phyloP scores from a whole-genome alignment of 192 early-diverging fungal genomes.

The Podila epicladia region DNA sequence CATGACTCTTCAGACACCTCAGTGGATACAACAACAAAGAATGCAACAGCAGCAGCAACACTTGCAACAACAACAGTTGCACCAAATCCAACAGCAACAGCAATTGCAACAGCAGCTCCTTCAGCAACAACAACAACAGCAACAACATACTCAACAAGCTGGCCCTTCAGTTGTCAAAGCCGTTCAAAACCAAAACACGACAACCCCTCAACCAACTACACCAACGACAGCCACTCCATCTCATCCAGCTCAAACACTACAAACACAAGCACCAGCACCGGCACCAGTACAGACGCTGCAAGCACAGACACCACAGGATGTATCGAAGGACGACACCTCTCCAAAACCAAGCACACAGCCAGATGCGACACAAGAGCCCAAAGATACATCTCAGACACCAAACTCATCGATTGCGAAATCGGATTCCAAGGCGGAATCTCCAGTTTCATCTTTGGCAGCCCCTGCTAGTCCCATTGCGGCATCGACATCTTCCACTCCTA shows the following conservation, averaged over 20 bases:
- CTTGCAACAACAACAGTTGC: slow-evolving; percentile 3
- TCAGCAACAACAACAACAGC: background rate
- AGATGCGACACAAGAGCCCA: no score
- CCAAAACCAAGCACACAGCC: no score
- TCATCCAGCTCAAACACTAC: background rate
- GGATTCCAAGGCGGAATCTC: no score
- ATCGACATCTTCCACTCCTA: no score
- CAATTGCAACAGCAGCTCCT: slow-evolving; percentile 1
- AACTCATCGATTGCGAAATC: no score
- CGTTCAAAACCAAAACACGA: background rate
- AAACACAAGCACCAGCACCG: background rate
- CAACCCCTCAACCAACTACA: background rate
- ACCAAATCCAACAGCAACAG: background rate
- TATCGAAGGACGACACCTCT: no score
- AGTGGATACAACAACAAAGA: slow-evolving; percentile 12
- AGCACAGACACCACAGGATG: background rate
- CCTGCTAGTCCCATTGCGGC: no score
- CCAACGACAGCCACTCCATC: background rate
- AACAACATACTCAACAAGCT: background rate
- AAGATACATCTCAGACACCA: no score
- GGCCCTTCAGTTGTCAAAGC: background rate
- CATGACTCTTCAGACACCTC: slow-evolving; percentile 7
- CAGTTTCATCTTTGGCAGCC: no score
- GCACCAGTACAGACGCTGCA: background rate
- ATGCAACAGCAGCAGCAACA: slow-evolving; percentile 9